Conservation (phyloP, 2,329 filamentous ascomycete species). For the Diaporthe humulicola region DNA sequence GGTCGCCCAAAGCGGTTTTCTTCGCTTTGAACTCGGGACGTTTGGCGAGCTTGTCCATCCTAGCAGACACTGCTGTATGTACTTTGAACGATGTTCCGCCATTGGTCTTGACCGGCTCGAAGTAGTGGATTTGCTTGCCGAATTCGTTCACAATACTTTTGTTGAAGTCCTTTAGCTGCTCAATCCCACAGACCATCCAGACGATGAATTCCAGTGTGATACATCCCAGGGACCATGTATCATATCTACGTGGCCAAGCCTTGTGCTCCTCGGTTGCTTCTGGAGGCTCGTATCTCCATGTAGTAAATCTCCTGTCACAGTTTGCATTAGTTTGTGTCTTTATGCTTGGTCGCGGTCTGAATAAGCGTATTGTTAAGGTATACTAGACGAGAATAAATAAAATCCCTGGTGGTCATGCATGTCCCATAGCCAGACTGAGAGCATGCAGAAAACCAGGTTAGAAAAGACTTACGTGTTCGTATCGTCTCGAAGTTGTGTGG, state of each 20-base stretch:
- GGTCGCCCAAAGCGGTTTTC: neutral
- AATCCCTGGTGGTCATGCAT: neutral
- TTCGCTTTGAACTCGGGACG: neutral
- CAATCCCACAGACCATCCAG: conserved; percentile 46
- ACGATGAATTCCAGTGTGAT: conserved; percentile 47
- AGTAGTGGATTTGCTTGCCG: neutral
- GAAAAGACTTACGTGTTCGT: neutral
- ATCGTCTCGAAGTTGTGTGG: conserved; percentile 36
- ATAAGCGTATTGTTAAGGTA: neutral
- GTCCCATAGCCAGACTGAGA: too few species aligned
- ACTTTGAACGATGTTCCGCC: neutral
- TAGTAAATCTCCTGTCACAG: neutral
- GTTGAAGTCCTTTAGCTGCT: conserved; percentile 7
- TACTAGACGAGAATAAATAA: too few species aligned
- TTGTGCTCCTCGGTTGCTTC: neutral
- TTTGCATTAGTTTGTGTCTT: conserved; percentile 16
- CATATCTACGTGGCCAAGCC: conserved; percentile 44
- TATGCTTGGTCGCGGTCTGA: too few species aligned
- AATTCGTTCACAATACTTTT: neutral
- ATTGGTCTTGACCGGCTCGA: neutral
- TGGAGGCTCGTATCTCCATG: conserved; percentile 17
- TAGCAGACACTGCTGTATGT: neutral
- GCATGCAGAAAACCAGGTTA: neutral
- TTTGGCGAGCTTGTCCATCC: neutral
- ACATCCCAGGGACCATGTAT: conserved; percentile 50